Evolutionary conservation across 129 eudicot species (phyloP).

Genomic region (Flaveria trinervia): DNA sequence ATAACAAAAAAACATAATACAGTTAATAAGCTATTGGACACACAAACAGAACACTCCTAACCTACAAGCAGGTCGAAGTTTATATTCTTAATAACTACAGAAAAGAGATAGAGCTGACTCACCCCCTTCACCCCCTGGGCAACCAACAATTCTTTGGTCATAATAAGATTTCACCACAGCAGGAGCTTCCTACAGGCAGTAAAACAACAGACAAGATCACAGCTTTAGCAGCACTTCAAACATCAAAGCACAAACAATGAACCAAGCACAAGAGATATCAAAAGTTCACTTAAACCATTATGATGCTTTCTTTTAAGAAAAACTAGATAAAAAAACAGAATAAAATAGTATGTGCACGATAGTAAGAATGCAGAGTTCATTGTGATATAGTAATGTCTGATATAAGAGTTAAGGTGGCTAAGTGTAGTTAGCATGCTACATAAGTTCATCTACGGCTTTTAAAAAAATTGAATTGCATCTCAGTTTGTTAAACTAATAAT

Average conservation of each 20-base stretch:
- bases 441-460: not conserved
- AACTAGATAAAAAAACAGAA: not conserved
- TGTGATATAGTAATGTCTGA: not conserved
- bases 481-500: not conserved
- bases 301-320: not conserved
- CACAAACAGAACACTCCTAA: not conserved
- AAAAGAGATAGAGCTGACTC: slow-evolving; percentile 21
- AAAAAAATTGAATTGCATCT: not conserved
- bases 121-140: slow-evolving; percentile 98
- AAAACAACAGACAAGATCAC: slow-evolving; percentile 20
- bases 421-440: not conserved
- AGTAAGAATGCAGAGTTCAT: not conserved
- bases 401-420: not conserved
- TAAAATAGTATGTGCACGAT: not conserved
- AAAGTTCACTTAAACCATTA: not conserved
- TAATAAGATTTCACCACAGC: slow-evolving; percentile 78
- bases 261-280: not conserved
- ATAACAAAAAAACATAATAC: not conserved
- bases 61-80: not conserved
- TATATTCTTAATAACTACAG: not conserved
- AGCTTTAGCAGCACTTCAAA: slow-evolving; percentile 14
- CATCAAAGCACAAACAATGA: not conserved
- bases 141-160: slow-evolving; percentile 89
- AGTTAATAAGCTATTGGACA: not conserved
- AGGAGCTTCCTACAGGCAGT: slow-evolving; percentile 68